These are phyloP conservation scores for Crithidia sp. DNA, from an alignment of 208 protist species.

Conservation along the genomic window DNA sequence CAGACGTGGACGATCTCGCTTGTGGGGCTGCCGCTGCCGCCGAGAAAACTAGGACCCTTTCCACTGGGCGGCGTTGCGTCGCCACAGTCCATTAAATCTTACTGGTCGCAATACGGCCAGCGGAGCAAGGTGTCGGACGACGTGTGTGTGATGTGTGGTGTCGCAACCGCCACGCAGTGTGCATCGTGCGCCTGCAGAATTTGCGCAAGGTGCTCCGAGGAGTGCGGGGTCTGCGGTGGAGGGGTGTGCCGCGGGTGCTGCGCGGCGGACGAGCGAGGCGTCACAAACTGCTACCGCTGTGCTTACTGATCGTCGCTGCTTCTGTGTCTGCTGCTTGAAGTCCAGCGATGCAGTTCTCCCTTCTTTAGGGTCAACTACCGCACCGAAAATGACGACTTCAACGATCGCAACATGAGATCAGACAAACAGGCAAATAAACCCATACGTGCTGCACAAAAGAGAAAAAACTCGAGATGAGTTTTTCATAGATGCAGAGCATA, in stretches of 20 bases:
- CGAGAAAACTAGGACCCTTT: conserved; percentile 29
- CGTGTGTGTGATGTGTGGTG: conserved; percentile 29
- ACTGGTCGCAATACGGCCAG: conserved; percentile 24
- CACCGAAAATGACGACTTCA: no score
- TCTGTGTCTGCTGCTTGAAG: background rate
- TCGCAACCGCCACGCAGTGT: conserved; percentile 9
- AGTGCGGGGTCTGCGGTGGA: conserved; percentile 33
- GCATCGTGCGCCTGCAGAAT: conserved; percentile 38
- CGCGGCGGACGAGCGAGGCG: conserved; percentile 75
- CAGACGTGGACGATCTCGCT: conserved; percentile 30
- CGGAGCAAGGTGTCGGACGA: conserved; percentile 22
- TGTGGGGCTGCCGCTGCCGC: conserved; percentile 30
- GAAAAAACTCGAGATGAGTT: no score
- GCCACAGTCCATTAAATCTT: conserved; percentile 25
- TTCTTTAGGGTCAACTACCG: no score
- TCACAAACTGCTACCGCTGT: conserved; percentile 73
- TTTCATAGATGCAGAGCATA: no score
- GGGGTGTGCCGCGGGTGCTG: conserved; percentile 52
- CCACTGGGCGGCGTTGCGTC: conserved; percentile 29
- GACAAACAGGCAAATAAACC: no score
- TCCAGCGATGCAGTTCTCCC: background rate
- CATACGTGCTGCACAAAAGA: no score
- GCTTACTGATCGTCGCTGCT: conserved; percentile 45
- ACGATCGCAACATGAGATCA: no score
- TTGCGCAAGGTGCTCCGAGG: conserved; percentile 37